Conservation (phyloP, 2,329 filamentous ascomycete genomes). For the Xylariaceae sp. region DNA sequence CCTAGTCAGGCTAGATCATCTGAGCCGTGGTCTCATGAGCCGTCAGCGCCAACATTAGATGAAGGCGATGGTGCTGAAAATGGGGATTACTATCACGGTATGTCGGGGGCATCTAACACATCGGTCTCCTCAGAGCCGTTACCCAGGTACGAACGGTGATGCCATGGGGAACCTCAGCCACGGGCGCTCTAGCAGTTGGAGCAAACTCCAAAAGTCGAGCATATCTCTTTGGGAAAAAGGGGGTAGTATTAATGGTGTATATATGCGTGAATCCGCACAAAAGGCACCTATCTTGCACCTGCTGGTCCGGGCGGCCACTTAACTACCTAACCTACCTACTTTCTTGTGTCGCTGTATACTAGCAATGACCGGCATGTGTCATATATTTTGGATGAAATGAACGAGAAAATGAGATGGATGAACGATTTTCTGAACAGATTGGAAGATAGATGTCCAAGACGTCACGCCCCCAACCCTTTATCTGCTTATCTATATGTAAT, state of each 20-base stretch:
- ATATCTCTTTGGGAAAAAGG: not conserved
- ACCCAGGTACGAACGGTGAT: constrained; percentile 35
- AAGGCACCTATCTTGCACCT: constrained; percentile 5
- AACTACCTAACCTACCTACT: not conserved
- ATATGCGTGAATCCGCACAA: constrained; percentile 3
- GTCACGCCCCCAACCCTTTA: not conserved
- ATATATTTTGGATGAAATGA: constrained; percentile 5
- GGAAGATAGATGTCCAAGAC: not conserved
- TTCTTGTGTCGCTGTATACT: constrained; percentile 16
- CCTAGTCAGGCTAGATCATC: constrained; percentile 22
- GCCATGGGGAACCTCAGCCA: not conserved
- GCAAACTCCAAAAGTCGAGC: not conserved
- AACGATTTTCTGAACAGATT: not conserved
- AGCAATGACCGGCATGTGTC: constrained; percentile 2
- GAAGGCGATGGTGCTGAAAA: constrained; percentile 23
- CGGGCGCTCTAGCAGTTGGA: not conserved
- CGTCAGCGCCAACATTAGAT: constrained; percentile 31
- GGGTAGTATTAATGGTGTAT: constrained; percentile 6
- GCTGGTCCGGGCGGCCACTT: not conserved
- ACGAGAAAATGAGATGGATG: constrained; percentile 17
- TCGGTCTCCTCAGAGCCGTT: constrained; percentile 28
- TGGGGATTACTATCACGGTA: constrained; percentile 40
- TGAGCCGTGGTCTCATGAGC: constrained; percentile 23
- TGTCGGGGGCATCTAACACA: constrained; percentile 42
- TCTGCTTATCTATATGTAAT: not conserved